A percentile compares a stretch with the other conserved stretches of the same genome.
Evolutionary conservation across 2,329 filamentous ascomycete species (phyloP).

Genomic region (Aureobasidium leucospermi): DNA sequence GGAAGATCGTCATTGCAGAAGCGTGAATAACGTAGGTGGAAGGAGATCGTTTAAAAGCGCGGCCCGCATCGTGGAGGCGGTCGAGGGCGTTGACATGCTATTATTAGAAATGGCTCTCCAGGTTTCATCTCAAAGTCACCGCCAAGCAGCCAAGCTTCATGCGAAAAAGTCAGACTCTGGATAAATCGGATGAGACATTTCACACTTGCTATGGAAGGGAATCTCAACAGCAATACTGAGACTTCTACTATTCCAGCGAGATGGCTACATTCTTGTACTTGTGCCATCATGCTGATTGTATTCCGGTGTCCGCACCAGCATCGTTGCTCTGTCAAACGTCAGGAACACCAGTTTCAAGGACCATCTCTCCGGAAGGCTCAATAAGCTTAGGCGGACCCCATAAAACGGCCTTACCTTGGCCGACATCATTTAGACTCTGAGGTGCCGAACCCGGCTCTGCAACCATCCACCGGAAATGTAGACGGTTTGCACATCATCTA

Average conservation of each 20-base stretch:
- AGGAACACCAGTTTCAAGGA: neutral
- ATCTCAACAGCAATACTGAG: neutral
- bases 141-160: neutral
- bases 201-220: neutral
- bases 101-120: neutral
- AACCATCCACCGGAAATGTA: neutral
- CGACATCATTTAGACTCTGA: slow-evolving; percentile 1
- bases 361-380: slow-evolving; percentile 2
- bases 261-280: neutral
- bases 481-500: slow-evolving; percentile 6
- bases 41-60: neutral
- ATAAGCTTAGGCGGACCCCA: slow-evolving; percentile 2
- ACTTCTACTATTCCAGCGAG: neutral
- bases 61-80: slow-evolving; percentile 5
- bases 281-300: no score
- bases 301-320: neutral
- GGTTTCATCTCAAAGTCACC: neutral
- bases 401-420: slow-evolving; percentile 7
- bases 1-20: neutral
- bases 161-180: neutral
- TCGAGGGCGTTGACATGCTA: neutral
- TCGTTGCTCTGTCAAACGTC: no score
- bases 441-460: neutral
- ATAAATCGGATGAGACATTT: neutral
- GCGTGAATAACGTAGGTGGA: slow-evolving; percentile 1